Percentiles rank a stretch among this genome's conserved stretches.
Evolutionary conservation across 164 flowering plant genomes (phyloP).

Genomic region (Chimonanthus salicifolius): DNA sequence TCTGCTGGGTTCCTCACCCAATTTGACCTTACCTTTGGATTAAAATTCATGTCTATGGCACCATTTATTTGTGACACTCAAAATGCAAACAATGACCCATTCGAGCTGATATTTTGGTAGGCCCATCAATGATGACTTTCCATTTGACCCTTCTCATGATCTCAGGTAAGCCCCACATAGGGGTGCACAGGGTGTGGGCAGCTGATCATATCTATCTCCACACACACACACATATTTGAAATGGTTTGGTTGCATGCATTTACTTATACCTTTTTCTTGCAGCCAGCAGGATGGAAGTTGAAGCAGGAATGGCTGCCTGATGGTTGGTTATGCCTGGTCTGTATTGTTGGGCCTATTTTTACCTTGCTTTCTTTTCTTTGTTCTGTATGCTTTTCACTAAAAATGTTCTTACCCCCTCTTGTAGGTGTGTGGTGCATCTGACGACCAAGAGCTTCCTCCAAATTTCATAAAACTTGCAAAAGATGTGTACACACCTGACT

Average conservation of each 20-base stretch:
- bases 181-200: too few relatives aligned
- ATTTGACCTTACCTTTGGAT: too few relatives aligned
- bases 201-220: too few relatives aligned
- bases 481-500: conserved; percentile 91
- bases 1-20: too few relatives aligned
- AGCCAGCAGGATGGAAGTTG: conserved; percentile 93
- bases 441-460: conserved; percentile 73
- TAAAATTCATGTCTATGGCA: too few relatives aligned
- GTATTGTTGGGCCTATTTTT: not conserved
- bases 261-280: conserved; percentile 19
- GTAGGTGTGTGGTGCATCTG: conserved; percentile 95
- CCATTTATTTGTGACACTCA: too few relatives aligned
- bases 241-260: not conserved
- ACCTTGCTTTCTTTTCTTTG: not conserved
- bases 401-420: not conserved
- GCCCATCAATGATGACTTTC: too few relatives aligned
- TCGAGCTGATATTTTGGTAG: too few relatives aligned
- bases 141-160: too few relatives aligned
- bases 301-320: conserved; percentile 72
- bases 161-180: too few relatives aligned
- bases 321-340: conserved; percentile 95
- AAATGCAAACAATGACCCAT: too few relatives aligned
- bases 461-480: conserved; percentile 78
- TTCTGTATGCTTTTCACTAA: not conserved
- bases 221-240: too few relatives aligned